Percentiles rank a stretch among this genome's conserved stretches.
phyloP scores from a whole-genome alignment of 805 yeast genomes.

The Kuraishia molischiana region DNA sequence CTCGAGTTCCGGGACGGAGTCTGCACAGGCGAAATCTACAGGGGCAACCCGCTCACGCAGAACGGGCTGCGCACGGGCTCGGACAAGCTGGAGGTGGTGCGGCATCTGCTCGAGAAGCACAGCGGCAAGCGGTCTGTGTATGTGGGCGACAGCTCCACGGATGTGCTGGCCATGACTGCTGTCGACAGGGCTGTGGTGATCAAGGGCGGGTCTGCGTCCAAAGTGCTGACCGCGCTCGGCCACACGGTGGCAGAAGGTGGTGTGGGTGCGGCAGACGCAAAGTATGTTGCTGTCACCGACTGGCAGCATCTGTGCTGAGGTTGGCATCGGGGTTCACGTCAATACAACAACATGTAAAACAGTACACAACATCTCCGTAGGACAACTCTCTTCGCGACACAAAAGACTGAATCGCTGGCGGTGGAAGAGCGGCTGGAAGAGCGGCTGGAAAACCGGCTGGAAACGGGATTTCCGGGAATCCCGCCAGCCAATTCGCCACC shows the following conservation, averaged over 20 bases:
- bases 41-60: slow-evolving; percentile 6
- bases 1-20: slow-evolving; percentile 22
- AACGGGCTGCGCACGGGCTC: slow-evolving; percentile 15
- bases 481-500: too few relatives aligned
- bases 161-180: slow-evolving; percentile 37
- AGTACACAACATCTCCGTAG: too few relatives aligned
- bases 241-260: slow-evolving; percentile 11
- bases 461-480: too few relatives aligned
- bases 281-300: not conserved
- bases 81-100: slow-evolving; percentile 5
- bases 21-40: slow-evolving; percentile 13
- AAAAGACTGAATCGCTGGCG: too few relatives aligned
- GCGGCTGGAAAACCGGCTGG: too few relatives aligned
- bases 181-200: slow-evolving; percentile 39
- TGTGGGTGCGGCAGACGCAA: slow-evolving; percentile 2
- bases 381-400: too few relatives aligned
- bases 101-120: slow-evolving; percentile 17
- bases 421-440: too few relatives aligned
- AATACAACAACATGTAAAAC: too few relatives aligned
- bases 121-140: slow-evolving; percentile 22
- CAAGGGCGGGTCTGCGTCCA: slow-evolving; percentile 25
- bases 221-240: slow-evolving; percentile 14
- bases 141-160: slow-evolving; percentile 58
- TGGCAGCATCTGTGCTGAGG: not conserved
- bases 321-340: too few relatives aligned